Percentiles rank a stretch among this genome's conserved stretches.
Conservation (phyloP, 2,329 filamentous ascomycete species). For the Plenodomus lindquistii region DNA sequence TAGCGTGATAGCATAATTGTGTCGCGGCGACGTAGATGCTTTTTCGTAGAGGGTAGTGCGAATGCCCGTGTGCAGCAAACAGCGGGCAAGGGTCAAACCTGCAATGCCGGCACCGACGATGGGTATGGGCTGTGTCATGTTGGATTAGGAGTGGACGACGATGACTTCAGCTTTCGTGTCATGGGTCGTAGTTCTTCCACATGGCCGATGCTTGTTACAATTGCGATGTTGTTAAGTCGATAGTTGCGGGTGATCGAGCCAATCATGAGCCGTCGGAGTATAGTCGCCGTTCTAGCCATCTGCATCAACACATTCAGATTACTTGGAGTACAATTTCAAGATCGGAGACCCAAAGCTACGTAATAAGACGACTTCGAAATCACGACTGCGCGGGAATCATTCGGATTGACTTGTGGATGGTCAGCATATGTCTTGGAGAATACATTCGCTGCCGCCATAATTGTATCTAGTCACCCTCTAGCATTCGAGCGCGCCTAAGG, state of each 20-base stretch:
- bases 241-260: conserved; percentile 7
- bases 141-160: neutral
- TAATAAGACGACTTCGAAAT: too few species aligned
- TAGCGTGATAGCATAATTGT: conserved; percentile 48
- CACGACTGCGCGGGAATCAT: too few species aligned
- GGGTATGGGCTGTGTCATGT: conserved; percentile 35
- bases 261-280: conserved; percentile 1
- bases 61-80: conserved; percentile 40
- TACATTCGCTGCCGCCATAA: too few species aligned
- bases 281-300: neutral
- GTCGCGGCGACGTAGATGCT: conserved; percentile 22
- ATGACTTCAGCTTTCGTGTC: neutral
- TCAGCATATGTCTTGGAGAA: too few species aligned
- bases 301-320: neutral
- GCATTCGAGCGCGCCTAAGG: neutral
- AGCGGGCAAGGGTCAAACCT: conserved; percentile 47
- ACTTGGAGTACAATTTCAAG: too few species aligned
- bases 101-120: conserved; percentile 53
- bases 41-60: conserved; percentile 40
- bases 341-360: too few species aligned
- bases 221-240: neutral
- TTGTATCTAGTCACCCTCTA: too few species aligned
- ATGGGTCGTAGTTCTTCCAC: neutral
- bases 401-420: too few species aligned
- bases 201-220: neutral